Percentiles rank a stretch among this genome's conserved stretches.
These are phyloP conservation scores for Stephania cephalantha DNA, from an alignment of 164 flowering plant genomes.

Conservation along the genomic window DNA sequence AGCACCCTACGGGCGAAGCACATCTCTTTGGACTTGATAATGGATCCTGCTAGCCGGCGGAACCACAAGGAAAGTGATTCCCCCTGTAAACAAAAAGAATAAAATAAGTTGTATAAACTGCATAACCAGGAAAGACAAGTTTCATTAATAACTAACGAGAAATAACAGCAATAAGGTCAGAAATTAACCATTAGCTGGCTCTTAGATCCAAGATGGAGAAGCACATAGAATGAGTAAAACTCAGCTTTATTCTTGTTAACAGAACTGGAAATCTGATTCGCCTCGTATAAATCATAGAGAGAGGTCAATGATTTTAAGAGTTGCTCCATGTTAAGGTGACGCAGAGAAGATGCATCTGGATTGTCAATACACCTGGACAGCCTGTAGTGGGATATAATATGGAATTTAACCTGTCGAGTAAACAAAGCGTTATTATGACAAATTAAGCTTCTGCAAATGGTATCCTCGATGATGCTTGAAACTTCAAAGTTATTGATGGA, in stretches of 20 bases:
- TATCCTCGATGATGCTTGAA: no score
- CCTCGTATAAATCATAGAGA: conserved; percentile 57
- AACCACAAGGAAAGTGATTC: conserved; percentile 79
- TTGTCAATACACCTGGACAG: conserved; percentile 29
- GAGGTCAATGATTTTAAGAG: conserved; percentile 59
- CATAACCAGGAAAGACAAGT: neutral
- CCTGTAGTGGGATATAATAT: conserved; percentile 69
- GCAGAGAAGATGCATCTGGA: conserved; percentile 41
- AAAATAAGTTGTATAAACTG: conserved; percentile 1
- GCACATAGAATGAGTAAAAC: conserved; percentile 67
- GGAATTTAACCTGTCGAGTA: conserved; percentile 68
- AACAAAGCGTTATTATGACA: neutral
- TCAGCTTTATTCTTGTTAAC: conserved; percentile 55
- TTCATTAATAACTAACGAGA: neutral
- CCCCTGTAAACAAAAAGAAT: conserved; percentile 37
- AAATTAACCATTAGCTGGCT: conserved; percentile 44
- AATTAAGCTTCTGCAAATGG: neutral
- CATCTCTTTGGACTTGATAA: conserved; percentile 68
- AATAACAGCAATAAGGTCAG: conserved; percentile 2
- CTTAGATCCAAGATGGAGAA: conserved; percentile 63
- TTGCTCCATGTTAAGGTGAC: conserved; percentile 81
- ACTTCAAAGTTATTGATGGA: no score
- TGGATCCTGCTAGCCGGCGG: conserved; percentile 30
- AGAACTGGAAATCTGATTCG: conserved; percentile 32
- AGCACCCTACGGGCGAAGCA: conserved; percentile 58